These are phyloP conservation scores for Candida sp. DNA, from an alignment of 1,139 yeast genomes.

Conservation along the genomic window DNA sequence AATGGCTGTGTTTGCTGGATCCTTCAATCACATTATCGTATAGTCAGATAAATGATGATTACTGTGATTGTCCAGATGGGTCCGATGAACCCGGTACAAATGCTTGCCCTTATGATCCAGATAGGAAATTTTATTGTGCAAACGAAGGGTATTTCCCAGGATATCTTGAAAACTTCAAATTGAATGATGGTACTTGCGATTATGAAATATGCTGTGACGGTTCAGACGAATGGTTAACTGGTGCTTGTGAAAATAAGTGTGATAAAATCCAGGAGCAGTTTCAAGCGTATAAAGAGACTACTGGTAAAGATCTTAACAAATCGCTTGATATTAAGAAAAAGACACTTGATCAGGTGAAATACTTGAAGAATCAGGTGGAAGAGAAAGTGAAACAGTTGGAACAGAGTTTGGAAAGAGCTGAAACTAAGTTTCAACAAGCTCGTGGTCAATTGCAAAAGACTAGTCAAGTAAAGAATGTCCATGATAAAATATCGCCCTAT, in stretches of 20 bases:
- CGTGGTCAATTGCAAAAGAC: neutral
- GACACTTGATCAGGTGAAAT: constrained; percentile 25
- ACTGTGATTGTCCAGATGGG: constrained; percentile 98
- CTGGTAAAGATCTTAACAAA: constrained; percentile 13
- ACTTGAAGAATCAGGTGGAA: constrained; percentile 15
- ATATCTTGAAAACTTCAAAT: constrained; percentile 57
- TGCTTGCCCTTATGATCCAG: constrained; percentile 55
- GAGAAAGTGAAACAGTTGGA: constrained; percentile 17
- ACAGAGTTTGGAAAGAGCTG: constrained; percentile 27
- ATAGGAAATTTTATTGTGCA: constrained; percentile 64
- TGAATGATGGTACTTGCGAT: constrained; percentile 93
- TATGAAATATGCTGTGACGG: constrained; percentile 93
- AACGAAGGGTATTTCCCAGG: constrained; percentile 68
- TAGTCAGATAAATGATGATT: constrained; percentile 77
- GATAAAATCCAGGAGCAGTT: constrained; percentile 36
- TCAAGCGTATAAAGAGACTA: constrained; percentile 14
- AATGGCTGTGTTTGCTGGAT: constrained; percentile 69
- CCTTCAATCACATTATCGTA: constrained; percentile 59
- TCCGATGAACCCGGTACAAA: constrained; percentile 96
- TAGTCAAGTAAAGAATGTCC: constrained; percentile 12
- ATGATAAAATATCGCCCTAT: constrained; percentile 15
- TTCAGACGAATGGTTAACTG: constrained; percentile 64
- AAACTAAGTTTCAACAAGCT: constrained; percentile 14
- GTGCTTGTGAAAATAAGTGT: constrained; percentile 59
- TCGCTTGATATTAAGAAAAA: constrained; percentile 20